Evolutionary conservation across 148 eudicot genomes (phyloP).

Genomic region (Drosera capensis): DNA sequence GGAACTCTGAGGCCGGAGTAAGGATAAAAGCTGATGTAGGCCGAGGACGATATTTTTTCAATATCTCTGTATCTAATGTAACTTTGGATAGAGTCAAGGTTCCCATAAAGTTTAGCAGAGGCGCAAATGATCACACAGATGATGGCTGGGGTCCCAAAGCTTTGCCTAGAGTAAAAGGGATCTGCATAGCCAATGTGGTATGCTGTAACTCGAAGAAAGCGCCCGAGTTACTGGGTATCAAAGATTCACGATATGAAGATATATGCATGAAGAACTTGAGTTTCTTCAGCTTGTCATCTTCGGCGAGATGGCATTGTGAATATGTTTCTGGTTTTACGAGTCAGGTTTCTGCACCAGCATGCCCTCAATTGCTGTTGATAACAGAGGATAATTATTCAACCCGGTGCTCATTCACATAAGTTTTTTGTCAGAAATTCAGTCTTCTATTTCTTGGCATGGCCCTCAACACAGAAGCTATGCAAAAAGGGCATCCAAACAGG

Average conservation of each 20-base stretch:
- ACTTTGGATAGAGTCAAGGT: slow-evolving; percentile 62
- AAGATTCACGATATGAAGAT: slow-evolving; percentile 43
- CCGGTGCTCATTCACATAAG: too few relatives aligned
- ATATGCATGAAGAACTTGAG: slow-evolving; percentile 45
- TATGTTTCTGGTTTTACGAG: slow-evolving; percentile 29
- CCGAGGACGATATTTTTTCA: slow-evolving; percentile 70
- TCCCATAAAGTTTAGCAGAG: slow-evolving; percentile 87
- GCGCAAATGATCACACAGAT: slow-evolving; percentile 89
- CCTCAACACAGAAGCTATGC: too few relatives aligned
- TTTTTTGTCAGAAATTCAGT: too few relatives aligned
- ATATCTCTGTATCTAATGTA: slow-evolving; percentile 49
- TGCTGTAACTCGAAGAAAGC: slow-evolving; percentile 48
- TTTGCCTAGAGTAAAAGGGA: slow-evolving; percentile 46
- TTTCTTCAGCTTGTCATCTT: slow-evolving; percentile 23
- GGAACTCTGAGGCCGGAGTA: slow-evolving; percentile 75
- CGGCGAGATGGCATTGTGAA: slow-evolving; percentile 39
- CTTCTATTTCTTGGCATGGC: too few relatives aligned
- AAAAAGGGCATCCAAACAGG: too few relatives aligned
- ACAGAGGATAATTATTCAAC: slow-evolving; percentile 14
- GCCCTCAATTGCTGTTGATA: slow-evolving; percentile 31
- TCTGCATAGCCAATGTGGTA: slow-evolving; percentile 45
- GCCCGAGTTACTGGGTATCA: slow-evolving; percentile 58
- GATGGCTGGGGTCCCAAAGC: slow-evolving; percentile 69
- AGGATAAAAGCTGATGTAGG: slow-evolving; percentile 74
- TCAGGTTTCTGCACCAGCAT: slow-evolving; percentile 29